phyloP scores from a whole-genome alignment of 176 grass and related monocot species.

The Musa beccarii region DNA sequence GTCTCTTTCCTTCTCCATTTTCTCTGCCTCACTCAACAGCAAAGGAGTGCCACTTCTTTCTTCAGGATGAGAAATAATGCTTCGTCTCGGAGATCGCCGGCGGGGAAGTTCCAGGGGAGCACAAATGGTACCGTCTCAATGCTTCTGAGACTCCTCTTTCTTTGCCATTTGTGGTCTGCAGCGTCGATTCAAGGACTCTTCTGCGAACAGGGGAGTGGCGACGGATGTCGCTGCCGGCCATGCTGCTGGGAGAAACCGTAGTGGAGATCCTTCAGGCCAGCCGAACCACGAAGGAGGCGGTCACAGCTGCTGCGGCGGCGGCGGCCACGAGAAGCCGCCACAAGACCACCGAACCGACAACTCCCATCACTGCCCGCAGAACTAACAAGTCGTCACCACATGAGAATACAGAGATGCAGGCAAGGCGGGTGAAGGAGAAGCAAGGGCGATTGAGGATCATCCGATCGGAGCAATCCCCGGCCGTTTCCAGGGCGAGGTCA shows the following conservation, averaged over 20 bases:
- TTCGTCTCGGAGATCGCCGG: slow-evolving; percentile 46
- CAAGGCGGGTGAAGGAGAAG: slow-evolving; percentile 67
- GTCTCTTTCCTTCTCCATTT: slow-evolving; percentile 3
- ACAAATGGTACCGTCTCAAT: slow-evolving; percentile 1
- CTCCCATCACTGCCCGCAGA: slow-evolving; percentile 32
- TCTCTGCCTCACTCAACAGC: not conserved
- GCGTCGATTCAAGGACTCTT: not conserved
- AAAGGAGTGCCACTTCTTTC: not conserved
- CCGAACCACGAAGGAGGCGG: slow-evolving; percentile 50
- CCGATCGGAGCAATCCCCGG: slow-evolving; percentile 39
- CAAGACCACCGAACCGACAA: slow-evolving; percentile 29
- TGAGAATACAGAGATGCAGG: slow-evolving; percentile 36
- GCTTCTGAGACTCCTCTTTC: not conserved
- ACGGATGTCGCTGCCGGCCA: slow-evolving; percentile 68
- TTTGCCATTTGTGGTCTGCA: not conserved
- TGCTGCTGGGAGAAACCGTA: slow-evolving; percentile 70
- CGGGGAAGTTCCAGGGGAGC: slow-evolving; percentile 47
- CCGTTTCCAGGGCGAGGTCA: slow-evolving; percentile 34
- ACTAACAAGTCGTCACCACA: slow-evolving; percentile 3
- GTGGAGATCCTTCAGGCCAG: slow-evolving; percentile 73
- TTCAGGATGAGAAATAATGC: slow-evolving; percentile 46
- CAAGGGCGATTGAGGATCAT: slow-evolving; percentile 32
- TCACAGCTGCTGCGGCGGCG: slow-evolving; percentile 13
- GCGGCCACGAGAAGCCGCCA: not conserved
- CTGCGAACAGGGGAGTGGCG: slow-evolving; percentile 39